Evolutionary conservation across 441 rosid genomes (phyloP), one percentile per base, ranked within the genome.

Genomic region (Euphorbia corollata): DNA sequence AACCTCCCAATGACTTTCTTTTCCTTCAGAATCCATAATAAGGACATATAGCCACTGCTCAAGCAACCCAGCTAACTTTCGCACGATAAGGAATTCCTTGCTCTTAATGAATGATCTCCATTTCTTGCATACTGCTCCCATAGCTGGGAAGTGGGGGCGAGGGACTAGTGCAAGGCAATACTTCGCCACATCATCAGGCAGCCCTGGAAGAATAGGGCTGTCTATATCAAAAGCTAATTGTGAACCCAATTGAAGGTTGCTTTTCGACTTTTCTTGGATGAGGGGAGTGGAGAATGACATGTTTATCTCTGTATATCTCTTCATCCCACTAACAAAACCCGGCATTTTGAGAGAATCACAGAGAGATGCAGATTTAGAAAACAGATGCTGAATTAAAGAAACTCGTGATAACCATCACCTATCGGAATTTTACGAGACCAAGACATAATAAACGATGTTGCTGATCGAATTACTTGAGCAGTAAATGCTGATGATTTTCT

Each of bases 41-140:
- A 94, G 78, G 67, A 91, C 83, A 74, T 84, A 95, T 0, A 95
- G 85, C 97, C 96, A 87, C 77, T 95, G 97, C 82, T 95, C 92
- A 55, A 85, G 84, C 79, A 87, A 65, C 64, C 88, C 89, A 16
- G 91, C 96, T 50, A 86, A 77, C 77, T 80, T 95, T 68, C 99
- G 69, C 53, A 87, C 91, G 0, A 78, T 74, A 10, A 89, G 79
- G 81, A 91, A 91, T 72, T 94, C 99, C 79, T 80, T 85, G 86
- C 92, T 94, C 71, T 65, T 84, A 51, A 94, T 81, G 76, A 85
- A 83, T 10, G 85, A 83, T 74, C 99, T 86, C 99, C 99, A 94
- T 76, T 81, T 89, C 89, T 81, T 94, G 79, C 89, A 87, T 53
- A 94, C 98, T 71, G 86, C 74, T 18, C 94, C 98, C 92, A 91